Evolutionary conservation across 1,284 basidiomycete genomes (phyloP), one percentile per base, ranked within the genome.

Genomic region (Crepidotus sp.): DNA sequence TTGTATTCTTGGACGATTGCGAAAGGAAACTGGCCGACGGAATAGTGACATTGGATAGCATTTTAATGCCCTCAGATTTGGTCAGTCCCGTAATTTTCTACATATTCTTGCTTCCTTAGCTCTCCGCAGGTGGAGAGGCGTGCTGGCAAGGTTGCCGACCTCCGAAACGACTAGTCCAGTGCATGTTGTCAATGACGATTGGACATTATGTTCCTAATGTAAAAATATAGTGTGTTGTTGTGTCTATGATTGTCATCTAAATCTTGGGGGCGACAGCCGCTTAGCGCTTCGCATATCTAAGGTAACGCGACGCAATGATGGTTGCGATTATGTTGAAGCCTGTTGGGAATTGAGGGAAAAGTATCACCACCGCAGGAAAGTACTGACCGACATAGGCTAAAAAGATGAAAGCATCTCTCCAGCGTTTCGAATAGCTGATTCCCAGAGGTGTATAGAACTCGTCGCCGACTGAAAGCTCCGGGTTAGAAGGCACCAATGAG

Each of bases 261-360:
- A 10, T 15, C 10, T 11, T 6, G 10, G 14, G 11, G n/a, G 14
- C n/a, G 4, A 24, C 9, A 7, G 3, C 6, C 13, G 3, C 17
- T 25, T 42, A 81, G 45, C 79, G 77, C 57, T 74, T 83, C 7
- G 80, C 74, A 52, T 77, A 87, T 36, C 81, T 74, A 39, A 92
- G 68, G 21, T 22, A 22, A 4, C 21, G 21, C 21, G 21, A 22
- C 21, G 21, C 21, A 40, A 83, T 72, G 69, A 48, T 32, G 0
- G 87, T 84, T 18, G 77, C 69, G 26, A 81, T 46, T 40, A 83
- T 66, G 59, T 92, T 92, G 68, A 89, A 88, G 17, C 77, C 73
- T 68, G 54, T 39, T 45, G 14, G 35, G 17, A 19, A 27, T n/a
- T 54, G 13, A 54, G 36, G 33, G 15, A 19, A n/a, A n/a, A 3